Evolutionary conservation across 306 rosid genomes (phyloP).

Genomic region (Trifolium subterraneum): DNA sequence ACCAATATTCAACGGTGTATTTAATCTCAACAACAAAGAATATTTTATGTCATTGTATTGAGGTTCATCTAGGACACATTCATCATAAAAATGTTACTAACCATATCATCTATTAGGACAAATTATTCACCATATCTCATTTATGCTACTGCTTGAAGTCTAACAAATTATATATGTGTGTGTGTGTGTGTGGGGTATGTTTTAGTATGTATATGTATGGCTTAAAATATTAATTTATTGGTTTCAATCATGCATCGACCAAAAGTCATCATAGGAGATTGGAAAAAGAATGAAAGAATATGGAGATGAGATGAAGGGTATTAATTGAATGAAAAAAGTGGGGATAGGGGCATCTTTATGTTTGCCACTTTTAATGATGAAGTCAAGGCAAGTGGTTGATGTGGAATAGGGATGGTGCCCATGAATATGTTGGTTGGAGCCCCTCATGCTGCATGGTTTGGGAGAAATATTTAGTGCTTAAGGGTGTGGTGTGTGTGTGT

Average conservation of each 20-base stretch:
- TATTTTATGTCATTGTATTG: too few relatives aligned
- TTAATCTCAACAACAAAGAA: too few relatives aligned
- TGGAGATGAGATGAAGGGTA: background rate
- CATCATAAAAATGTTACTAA: too few relatives aligned
- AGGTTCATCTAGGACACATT: too few relatives aligned
- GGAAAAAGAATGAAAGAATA: background rate
- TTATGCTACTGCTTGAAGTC: too few relatives aligned
- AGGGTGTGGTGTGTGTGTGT: slow-evolving; percentile 44
- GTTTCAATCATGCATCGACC: background rate
- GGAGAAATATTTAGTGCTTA: slow-evolving; percentile 35
- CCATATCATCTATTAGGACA: too few relatives aligned
- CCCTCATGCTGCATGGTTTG: slow-evolving; percentile 51
- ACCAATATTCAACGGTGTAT: too few relatives aligned
- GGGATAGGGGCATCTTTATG: slow-evolving; percentile 39
- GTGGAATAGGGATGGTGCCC: slow-evolving; percentile 53
- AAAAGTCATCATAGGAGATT: slow-evolving; percentile 4
- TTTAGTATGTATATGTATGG: too few relatives aligned
- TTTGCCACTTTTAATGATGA: slow-evolving; percentile 27
- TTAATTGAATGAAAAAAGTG: background rate
- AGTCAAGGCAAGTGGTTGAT: slow-evolving; percentile 31
- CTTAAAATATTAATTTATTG: background rate
- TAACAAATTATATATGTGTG: too few relatives aligned
- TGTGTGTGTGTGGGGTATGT: too few relatives aligned
- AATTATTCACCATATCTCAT: too few relatives aligned
- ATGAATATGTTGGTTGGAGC: slow-evolving; percentile 46